Evolutionary conservation across 768 basidiomycete species (phyloP).

Genomic region (Termitomyces sp.): DNA sequence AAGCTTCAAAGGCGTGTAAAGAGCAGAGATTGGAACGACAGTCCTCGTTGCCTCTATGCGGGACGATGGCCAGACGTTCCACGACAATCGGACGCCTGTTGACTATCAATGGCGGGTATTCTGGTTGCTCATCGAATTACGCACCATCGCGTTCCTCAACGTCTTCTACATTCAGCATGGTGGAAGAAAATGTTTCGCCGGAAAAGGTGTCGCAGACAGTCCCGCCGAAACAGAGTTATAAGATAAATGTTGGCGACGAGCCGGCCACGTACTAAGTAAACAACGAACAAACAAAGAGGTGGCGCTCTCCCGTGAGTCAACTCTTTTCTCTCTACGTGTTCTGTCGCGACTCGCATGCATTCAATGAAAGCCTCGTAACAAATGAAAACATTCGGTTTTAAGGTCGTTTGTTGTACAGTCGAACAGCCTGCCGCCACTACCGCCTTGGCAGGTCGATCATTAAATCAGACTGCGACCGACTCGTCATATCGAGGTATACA

Average conservation of each 20-base stretch:
- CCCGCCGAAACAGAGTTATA: conserved; percentile 21
- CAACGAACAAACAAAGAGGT: conserved; percentile 23
- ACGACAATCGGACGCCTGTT: conserved; percentile 88
- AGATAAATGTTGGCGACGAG: conserved; percentile 13
- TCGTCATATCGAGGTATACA: not conserved
- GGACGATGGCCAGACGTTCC: conserved; percentile 99
- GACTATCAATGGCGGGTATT: not conserved
- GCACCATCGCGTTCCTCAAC: conserved; percentile 95
- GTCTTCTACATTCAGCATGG: conserved; percentile 88
- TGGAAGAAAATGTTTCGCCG: conserved; percentile 23
- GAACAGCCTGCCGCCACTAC: not conserved
- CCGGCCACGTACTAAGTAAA: conserved; percentile 31
- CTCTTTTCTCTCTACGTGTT: not conserved
- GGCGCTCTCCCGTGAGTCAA: conserved; percentile 11
- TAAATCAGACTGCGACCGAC: not conserved
- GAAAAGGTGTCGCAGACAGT: conserved; percentile 37
- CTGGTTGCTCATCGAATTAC: conserved; percentile 17
- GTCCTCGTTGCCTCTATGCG: conserved; percentile 97
- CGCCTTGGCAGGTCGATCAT: not conserved
- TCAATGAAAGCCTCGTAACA: not conserved
- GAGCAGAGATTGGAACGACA: conserved; percentile 96
- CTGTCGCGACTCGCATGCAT: not conserved
- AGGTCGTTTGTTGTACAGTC: not conserved
- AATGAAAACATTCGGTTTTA: not conserved
- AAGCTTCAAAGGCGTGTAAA: conserved; percentile 93